Percentiles rank a stretch among this genome's conserved stretches.
phyloP scores from a whole-genome alignment of 176 grass and related monocot species.

The Canna indica region DNA sequence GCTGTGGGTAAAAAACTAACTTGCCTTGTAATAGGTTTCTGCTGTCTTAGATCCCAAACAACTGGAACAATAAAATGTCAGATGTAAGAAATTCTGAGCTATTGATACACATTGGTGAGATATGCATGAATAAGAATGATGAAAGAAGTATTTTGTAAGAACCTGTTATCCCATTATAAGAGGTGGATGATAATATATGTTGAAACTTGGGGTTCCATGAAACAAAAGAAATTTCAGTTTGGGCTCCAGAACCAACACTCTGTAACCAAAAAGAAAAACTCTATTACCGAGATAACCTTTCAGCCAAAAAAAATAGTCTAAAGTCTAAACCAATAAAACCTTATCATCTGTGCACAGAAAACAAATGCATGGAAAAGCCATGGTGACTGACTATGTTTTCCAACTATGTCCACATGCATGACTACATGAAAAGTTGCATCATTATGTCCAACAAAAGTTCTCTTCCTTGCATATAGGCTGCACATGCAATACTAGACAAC shows the following conservation, averaged over 20 bases:
- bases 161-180: constrained; percentile 93
- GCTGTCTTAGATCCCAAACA: constrained; percentile 93
- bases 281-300: background rate
- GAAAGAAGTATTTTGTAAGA: constrained; percentile 10
- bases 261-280: constrained; percentile 8
- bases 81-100: constrained; percentile 24
- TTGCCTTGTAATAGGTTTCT: constrained; percentile 84
- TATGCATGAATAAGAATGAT: background rate
- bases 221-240: constrained; percentile 85
- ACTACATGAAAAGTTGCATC: too few species aligned
- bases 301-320: background rate
- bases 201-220: constrained; percentile 98
- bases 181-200: constrained; percentile 78
- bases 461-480: too few species aligned
- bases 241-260: constrained; percentile 70
- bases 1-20: constrained; percentile 7
- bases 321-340: background rate
- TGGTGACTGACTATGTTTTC: background rate
- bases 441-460: too few species aligned
- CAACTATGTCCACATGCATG: background rate
- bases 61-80: constrained; percentile 39
- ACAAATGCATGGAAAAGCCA: background rate
- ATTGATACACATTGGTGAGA: background rate
- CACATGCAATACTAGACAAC: too few species aligned
- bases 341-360: background rate